These are phyloP conservation scores for Lenwebbia sp. DNA, from an alignment of 345 rosid genomes.

Conservation along the genomic window DNA sequence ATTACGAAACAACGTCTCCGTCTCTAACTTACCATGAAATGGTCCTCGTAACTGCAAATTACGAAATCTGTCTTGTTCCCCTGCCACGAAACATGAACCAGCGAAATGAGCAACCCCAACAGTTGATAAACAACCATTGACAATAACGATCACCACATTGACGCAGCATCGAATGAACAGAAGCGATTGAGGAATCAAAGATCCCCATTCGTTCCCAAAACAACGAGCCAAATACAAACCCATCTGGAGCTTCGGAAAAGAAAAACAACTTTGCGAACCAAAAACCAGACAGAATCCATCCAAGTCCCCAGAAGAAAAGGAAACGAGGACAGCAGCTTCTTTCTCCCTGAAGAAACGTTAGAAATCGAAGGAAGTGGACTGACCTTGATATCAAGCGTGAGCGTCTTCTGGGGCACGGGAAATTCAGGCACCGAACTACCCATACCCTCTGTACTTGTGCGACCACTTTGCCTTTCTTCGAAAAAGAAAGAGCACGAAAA, in stretches of 20 bases:
- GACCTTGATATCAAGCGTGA: conserved; percentile 43
- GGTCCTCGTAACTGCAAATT: conserved; percentile 68
- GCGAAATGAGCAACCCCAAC: neutral
- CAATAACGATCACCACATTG: neutral
- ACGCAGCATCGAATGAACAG: neutral
- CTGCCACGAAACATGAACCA: conserved; percentile 24
- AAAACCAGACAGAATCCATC: neutral
- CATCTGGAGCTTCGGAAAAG: neutral
- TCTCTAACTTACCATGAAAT: conserved; percentile 57
- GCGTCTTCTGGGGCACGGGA: conserved; percentile 36
- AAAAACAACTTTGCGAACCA: neutral
- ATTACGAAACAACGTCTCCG: no score
- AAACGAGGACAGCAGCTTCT: neutral
- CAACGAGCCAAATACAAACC: neutral
- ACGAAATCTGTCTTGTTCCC: conserved; percentile 75
- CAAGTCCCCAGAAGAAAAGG: neutral
- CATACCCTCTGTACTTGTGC: conserved; percentile 9
- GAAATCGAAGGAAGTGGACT: neutral
- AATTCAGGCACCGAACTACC: conserved; percentile 22
- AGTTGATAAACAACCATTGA: neutral
- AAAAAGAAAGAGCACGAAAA: neutral
- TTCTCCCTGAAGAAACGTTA: neutral
- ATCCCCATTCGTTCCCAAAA: neutral
- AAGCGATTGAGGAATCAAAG: neutral
- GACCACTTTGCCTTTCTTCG: neutral